These are phyloP conservation scores for Trichoderma sp. DNA, from an alignment of 2,329 filamentous ascomycete genomes.

Conservation along the genomic window DNA sequence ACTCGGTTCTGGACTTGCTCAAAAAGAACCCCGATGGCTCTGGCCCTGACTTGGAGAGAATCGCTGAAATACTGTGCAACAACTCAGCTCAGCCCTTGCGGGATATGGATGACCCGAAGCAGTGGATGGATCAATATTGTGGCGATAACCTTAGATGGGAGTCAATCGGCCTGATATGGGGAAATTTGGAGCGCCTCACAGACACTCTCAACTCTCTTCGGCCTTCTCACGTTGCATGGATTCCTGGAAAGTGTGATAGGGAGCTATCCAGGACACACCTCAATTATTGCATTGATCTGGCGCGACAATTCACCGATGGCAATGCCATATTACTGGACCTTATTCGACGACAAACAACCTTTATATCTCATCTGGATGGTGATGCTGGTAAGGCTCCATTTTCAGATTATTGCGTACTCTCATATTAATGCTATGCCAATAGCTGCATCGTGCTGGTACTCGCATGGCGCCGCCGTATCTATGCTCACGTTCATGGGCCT, in stretches of 20 bases:
- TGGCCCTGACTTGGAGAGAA: constrained; percentile 41
- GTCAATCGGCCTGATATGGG: constrained; percentile 42
- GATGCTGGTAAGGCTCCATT: constrained; percentile 42
- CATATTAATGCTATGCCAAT: background rate
- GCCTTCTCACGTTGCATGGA: background rate
- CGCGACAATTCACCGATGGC: constrained; percentile 34
- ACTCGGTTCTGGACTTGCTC: constrained; percentile 35
- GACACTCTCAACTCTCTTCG: background rate
- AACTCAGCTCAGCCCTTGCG: constrained; percentile 47
- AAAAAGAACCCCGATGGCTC: constrained; percentile 32
- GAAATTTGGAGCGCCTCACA: constrained; percentile 19
- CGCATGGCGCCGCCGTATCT: constrained; percentile 44
- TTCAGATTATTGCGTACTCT: background rate
- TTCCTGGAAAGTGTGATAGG: background rate
- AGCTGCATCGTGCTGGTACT: constrained; percentile 41
- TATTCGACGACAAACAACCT: constrained; percentile 39
- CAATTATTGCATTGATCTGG: constrained; percentile 26
- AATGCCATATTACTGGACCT: constrained; percentile 47
- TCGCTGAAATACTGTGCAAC: constrained; percentile 43
- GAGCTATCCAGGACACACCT: constrained; percentile 24
- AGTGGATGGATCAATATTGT: constrained; percentile 47
- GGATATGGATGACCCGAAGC: constrained; percentile 39
- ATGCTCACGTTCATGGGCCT: constrained; percentile 44
- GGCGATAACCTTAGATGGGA: constrained; percentile 51
- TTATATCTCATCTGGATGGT: constrained; percentile 45